These are phyloP conservation scores for Saccharomyces hybrid DNA, from an alignment of 1,139 yeast genomes.

Conservation along the genomic window DNA sequence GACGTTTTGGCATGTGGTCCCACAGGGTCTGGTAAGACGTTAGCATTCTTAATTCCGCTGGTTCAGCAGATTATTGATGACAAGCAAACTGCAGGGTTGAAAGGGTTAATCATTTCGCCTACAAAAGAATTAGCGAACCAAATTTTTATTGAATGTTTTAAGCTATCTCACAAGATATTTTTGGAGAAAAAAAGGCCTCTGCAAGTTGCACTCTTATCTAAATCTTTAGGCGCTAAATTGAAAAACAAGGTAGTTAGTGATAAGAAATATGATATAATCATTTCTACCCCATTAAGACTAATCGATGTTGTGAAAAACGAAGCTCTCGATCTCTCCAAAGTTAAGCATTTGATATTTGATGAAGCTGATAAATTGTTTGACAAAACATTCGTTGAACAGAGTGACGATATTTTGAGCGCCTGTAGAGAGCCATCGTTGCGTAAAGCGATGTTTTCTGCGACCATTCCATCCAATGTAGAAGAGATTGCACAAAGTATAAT, in stretches of 20 bases:
- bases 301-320: slow-evolving; percentile 68
- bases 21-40: slow-evolving; percentile 88
- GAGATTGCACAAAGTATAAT: slow-evolving; percentile 79
- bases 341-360: slow-evolving; percentile 75
- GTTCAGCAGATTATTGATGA: slow-evolving; percentile 44
- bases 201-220: slow-evolving; percentile 61
- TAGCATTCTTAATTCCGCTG: slow-evolving; percentile 80
- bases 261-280: slow-evolving; percentile 67
- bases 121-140: slow-evolving; percentile 89
- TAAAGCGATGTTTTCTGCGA: slow-evolving; percentile 87
- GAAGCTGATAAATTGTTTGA: slow-evolving; percentile 95
- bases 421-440: slow-evolving; percentile 44
- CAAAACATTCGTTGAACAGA: slow-evolving; percentile 82
- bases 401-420: slow-evolving; percentile 71
- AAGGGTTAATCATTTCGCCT: slow-evolving; percentile 82
- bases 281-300: slow-evolving; percentile 82
- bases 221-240: slow-evolving; percentile 66
- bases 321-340: slow-evolving; percentile 49
- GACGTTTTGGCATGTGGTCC: slow-evolving; percentile 88
- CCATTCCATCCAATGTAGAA: slow-evolving; percentile 90
- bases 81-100: slow-evolving; percentile 38
- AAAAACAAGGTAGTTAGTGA: slow-evolving; percentile 49
- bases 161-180: slow-evolving; percentile 40
- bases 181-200: slow-evolving; percentile 41
- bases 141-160: slow-evolving; percentile 62